phyloP scores from a whole-genome alignment of 768 basidiomycete species.

The Boletus bicolor region DNA sequence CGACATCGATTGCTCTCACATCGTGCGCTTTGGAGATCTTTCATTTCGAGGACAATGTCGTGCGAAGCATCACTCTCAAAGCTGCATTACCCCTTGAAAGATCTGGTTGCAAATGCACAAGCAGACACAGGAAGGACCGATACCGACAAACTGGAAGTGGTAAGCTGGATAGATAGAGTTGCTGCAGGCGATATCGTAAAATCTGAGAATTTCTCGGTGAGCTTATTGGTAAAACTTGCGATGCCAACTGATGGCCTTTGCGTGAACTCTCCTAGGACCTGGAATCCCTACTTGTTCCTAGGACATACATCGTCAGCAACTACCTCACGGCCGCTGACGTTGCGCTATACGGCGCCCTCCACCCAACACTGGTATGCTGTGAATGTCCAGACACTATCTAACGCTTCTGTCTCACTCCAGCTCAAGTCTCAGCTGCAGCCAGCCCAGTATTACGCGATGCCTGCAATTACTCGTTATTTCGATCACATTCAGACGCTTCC shows the following conservation, averaged over 20 bases:
- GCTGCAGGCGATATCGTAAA: slow-evolving; percentile 47
- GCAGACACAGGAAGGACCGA: slow-evolving; percentile 51
- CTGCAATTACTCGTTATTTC: slow-evolving; percentile 89
- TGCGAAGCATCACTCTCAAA: slow-evolving; percentile 49
- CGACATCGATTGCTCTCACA: slow-evolving; percentile 23
- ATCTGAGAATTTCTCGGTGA: slow-evolving; percentile 49
- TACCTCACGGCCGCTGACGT: slow-evolving; percentile 88
- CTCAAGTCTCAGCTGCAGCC: slow-evolving; percentile 66
- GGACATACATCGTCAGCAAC: slow-evolving; percentile 84
- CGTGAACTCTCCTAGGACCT: slow-evolving; percentile 50
- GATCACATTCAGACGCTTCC: slow-evolving; percentile 84
- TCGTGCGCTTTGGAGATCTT: slow-evolving; percentile 7
- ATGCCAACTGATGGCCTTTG: neutral
- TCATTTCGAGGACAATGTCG: slow-evolving; percentile 43
- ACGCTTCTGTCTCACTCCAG: slow-evolving; percentile 6
- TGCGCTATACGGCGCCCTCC: slow-evolving; percentile 85
- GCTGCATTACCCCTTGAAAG: slow-evolving; percentile 46
- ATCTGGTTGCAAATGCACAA: slow-evolving; percentile 47
- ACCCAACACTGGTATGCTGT: slow-evolving; percentile 69
- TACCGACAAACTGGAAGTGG: slow-evolving; percentile 60
- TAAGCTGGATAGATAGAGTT: slow-evolving; percentile 68
- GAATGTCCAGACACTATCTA: neutral
- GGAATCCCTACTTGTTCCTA: slow-evolving; percentile 64
- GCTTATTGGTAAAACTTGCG: slow-evolving; percentile 2
- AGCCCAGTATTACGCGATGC: slow-evolving; percentile 72